phyloP scores from a whole-genome alignment of 345 rosid species.

The Syzygium grande region DNA sequence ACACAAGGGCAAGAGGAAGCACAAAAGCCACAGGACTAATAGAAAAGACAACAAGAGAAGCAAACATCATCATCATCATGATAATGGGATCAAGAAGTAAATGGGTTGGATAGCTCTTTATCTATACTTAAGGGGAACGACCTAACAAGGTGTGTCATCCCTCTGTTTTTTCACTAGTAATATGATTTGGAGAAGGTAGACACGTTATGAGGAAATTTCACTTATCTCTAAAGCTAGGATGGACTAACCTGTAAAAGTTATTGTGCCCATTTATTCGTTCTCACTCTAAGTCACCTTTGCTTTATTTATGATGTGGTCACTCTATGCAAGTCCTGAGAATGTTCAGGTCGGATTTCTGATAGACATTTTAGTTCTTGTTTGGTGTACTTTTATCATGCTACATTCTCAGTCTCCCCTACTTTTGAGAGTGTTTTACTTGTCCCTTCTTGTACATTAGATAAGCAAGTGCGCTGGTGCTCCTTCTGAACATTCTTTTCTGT shows the following conservation, averaged over 20 bases:
- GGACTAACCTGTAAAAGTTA: background rate
- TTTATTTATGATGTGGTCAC: background rate
- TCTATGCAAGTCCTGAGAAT: background rate
- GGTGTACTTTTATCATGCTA: background rate
- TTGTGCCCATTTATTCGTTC: rapidly evolving
- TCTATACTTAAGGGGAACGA: background rate
- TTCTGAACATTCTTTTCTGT: background rate
- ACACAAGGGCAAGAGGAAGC: background rate
- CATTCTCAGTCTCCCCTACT: background rate
- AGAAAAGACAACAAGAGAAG: background rate
- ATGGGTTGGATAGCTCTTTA: background rate
- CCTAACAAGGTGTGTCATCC: background rate
- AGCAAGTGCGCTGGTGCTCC: background rate
- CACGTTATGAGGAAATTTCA: background rate
- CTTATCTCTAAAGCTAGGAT: background rate
- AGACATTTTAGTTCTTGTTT: background rate
- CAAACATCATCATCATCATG: background rate
- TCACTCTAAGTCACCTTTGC: background rate
- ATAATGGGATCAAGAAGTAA: background rate
- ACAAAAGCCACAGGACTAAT: background rate
- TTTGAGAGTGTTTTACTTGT: background rate
- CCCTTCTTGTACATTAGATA: background rate
- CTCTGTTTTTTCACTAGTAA: background rate
- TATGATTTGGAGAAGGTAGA: background rate
- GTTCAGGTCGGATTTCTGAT: background rate